Percentiles rank a stretch among this genome's conserved stretches.
phyloP scores from a whole-genome alignment of 495 filamentous ascomycete species.

The Penicillium waksmanii region DNA sequence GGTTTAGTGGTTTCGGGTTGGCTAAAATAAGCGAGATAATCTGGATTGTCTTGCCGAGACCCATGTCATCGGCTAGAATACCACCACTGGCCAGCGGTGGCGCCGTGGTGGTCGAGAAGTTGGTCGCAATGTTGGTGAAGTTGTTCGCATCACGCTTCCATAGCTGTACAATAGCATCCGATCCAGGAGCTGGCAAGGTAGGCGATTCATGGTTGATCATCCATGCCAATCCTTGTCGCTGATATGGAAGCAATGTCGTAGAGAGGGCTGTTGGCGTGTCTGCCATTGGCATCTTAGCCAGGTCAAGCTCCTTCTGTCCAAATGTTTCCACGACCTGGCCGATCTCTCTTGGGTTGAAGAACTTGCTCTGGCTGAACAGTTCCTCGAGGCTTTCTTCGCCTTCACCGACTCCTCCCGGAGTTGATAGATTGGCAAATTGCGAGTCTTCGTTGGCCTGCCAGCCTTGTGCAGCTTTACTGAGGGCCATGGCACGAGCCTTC shows the following conservation, averaged over 20 bases:
- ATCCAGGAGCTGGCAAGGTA: constrained; percentile 60
- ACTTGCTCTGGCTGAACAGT: constrained; percentile 67
- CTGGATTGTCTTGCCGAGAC: constrained; percentile 89
- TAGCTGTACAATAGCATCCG: constrained; percentile 72
- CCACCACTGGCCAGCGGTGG: constrained; percentile 77
- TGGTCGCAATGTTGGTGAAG: constrained; percentile 79
- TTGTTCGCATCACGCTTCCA: constrained; percentile 65
- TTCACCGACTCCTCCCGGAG: constrained; percentile 26
- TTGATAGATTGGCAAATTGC: constrained; percentile 38
- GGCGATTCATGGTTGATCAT: constrained; percentile 77
- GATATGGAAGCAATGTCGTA: constrained; percentile 77
- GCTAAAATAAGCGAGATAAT: constrained; percentile 80
- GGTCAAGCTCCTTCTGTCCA: constrained; percentile 66
- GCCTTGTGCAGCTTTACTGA: constrained; percentile 40
- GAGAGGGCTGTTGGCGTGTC: constrained; percentile 63
- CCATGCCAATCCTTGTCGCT: constrained; percentile 85
- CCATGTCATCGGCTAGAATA: constrained; percentile 93
- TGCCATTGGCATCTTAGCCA: constrained; percentile 76
- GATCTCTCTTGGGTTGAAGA: constrained; percentile 70
- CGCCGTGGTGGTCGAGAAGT: constrained; percentile 58
- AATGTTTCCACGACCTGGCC: constrained; percentile 71
- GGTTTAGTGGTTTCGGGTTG: constrained; percentile 48
- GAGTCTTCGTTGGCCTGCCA: constrained; percentile 32
- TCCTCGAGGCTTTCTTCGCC: constrained; percentile 57
- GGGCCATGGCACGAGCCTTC: constrained; percentile 44